A percentile compares a stretch with the other conserved stretches of the same genome.
Conservation (phyloP, 345 rosid genomes). For the Salix suchowensis region DNA sequence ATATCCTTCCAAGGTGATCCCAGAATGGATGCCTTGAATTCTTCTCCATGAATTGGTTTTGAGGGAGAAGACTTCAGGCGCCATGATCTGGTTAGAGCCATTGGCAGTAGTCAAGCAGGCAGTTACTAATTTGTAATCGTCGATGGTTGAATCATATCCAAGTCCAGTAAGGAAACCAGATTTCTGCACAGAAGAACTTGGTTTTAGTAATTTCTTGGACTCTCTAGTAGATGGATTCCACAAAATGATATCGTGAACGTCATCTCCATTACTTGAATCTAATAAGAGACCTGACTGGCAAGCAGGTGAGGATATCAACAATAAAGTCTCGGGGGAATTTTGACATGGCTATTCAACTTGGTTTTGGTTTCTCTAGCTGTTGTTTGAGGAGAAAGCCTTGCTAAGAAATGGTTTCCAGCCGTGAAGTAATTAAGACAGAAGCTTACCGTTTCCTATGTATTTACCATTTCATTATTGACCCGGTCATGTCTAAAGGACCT, state of each 20-base stretch:
- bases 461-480: no score
- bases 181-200: slow-evolving; percentile 1
- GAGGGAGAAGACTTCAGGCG: slow-evolving; percentile 16
- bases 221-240: slow-evolving; percentile 37
- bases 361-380: background rate
- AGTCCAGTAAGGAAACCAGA: slow-evolving; percentile 18
- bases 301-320: background rate
- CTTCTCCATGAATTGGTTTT: slow-evolving; percentile 25
- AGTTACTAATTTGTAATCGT: slow-evolving; percentile 28
- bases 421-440: no score
- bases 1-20: background rate
- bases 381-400: background rate
- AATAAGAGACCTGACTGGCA: slow-evolving; percentile 1
- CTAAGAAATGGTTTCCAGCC: background rate
- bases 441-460: no score
- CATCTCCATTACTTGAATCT: slow-evolving; percentile 8
- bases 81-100: background rate
- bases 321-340: background rate
- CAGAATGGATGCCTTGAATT: slow-evolving; percentile 10
- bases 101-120: background rate
- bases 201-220: slow-evolving; percentile 22
- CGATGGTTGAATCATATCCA: slow-evolving; percentile 29
- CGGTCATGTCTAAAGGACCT: no score
- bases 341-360: slow-evolving; percentile 3
- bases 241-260: slow-evolving; percentile 14